These are phyloP conservation scores for Aureobasidium leucospermi DNA, from an alignment of 2,329 filamentous ascomycete species.

Conservation along the genomic window DNA sequence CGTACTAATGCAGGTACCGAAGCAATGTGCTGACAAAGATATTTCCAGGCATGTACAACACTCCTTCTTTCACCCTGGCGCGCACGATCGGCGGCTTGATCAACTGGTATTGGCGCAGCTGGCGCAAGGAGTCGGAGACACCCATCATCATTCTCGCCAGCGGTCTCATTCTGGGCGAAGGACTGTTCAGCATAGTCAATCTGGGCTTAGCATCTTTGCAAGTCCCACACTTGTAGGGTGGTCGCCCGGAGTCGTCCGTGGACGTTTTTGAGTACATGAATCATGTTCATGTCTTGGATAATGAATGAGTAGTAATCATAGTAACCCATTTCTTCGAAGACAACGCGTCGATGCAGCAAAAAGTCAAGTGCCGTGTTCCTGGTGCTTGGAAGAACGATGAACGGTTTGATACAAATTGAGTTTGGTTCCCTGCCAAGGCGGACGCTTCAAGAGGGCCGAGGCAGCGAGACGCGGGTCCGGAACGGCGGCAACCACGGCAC, in stretches of 20 bases:
- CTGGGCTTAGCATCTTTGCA: slow-evolving; percentile 68
- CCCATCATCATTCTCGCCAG: slow-evolving; percentile 82
- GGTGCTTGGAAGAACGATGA: not conserved
- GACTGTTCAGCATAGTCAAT: slow-evolving; percentile 86
- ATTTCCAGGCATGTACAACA: slow-evolving; percentile 81
- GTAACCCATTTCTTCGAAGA: not conserved
- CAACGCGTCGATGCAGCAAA: not conserved
- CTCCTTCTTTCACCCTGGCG: slow-evolving; percentile 89
- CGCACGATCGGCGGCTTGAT: slow-evolving; percentile 71
- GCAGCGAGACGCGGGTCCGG: too few relatives aligned
- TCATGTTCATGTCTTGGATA: not conserved
- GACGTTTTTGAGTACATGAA: not conserved
- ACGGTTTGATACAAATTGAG: not conserved
- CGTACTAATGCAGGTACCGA: not conserved
- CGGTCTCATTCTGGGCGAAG: slow-evolving; percentile 87
- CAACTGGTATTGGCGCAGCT: slow-evolving; percentile 68
- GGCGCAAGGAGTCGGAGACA: slow-evolving; percentile 53
- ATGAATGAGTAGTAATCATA: not conserved
- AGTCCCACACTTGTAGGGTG: slow-evolving; percentile 59
- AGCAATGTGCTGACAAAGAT: not conserved
- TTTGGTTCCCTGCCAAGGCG: not conserved
- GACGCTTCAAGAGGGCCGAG: not conserved
- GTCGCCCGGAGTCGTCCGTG: not conserved
- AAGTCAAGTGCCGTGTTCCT: not conserved
- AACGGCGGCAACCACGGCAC: not conserved